Percentiles rank a stretch among this genome's conserved stretches.
phyloP scores from a whole-genome alignment of 129 eudicot species.

The Oenanthe sinensis region DNA sequence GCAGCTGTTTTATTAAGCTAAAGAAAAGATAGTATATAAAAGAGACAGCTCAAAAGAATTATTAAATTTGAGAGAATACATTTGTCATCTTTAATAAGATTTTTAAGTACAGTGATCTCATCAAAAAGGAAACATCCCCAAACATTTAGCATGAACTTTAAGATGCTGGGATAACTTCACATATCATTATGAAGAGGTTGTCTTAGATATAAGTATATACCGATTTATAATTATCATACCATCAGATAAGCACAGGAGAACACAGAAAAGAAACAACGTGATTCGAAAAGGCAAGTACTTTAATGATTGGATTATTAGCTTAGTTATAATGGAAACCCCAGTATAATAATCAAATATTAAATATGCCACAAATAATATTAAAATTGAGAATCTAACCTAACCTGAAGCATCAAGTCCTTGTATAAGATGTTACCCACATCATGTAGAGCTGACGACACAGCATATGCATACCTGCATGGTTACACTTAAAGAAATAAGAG shows the following conservation, averaged over 20 bases:
- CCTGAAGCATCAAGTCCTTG: conserved; percentile 99
- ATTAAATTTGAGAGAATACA: too few relatives aligned
- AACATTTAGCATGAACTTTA: too few relatives aligned
- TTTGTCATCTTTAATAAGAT: too few relatives aligned
- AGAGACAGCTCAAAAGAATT: too few relatives aligned
- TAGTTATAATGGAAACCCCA: neutral
- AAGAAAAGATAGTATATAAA: too few relatives aligned
- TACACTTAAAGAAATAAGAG: neutral
- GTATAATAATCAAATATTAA: neutral
- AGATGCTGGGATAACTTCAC: neutral
- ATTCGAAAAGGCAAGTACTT: neutral
- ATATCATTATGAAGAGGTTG: neutral
- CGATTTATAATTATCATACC: neutral
- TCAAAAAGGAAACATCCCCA: too few relatives aligned
- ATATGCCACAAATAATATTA: neutral
- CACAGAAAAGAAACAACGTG: neutral
- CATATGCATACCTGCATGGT: conserved; percentile 86
- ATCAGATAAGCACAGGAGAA: neutral
- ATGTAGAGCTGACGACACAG: conserved; percentile 93
- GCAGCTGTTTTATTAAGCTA: too few relatives aligned
- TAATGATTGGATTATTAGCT: neutral
- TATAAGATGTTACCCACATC: conserved; percentile 77
- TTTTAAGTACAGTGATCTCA: too few relatives aligned
- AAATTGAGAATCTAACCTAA: conserved; percentile 1
- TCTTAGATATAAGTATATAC: neutral